Conservation (phyloP, 768 basidiomycete species). For the Hygrophorus russula region DNA sequence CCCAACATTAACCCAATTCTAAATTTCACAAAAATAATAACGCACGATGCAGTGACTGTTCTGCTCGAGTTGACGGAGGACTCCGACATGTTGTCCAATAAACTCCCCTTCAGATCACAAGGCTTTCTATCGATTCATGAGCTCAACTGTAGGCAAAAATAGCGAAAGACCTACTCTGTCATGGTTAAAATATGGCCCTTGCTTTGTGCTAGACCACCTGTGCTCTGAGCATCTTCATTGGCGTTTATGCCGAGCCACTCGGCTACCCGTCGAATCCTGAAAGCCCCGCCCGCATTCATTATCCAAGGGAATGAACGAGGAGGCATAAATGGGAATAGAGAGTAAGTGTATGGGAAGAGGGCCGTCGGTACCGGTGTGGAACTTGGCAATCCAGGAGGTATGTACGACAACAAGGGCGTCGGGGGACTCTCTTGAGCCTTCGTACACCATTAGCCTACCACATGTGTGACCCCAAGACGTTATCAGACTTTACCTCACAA, state of each 20-base stretch:
- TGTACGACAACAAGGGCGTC: slow-evolving; percentile 16
- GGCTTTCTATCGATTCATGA: not conserved
- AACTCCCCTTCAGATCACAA: not conserved
- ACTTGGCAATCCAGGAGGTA: slow-evolving; percentile 17
- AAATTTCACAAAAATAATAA: not conserved
- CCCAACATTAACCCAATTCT: slow-evolving; percentile 5
- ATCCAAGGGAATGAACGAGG: slow-evolving; percentile 39
- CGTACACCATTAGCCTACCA: not conserved
- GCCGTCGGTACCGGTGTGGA: slow-evolving; percentile 15
- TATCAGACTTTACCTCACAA: slow-evolving; percentile 32
- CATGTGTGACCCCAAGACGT: not conserved
- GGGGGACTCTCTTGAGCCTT: slow-evolving; percentile 9
- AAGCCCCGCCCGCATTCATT: slow-evolving; percentile 29
- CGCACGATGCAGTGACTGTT: slow-evolving; percentile 31
- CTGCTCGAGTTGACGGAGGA: slow-evolving; percentile 6
- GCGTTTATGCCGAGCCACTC: slow-evolving; percentile 39
- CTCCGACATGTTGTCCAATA: slow-evolving; percentile 1
- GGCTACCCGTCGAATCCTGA: slow-evolving; percentile 51
- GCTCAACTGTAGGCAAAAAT: not conserved
- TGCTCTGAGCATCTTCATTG: slow-evolving; percentile 22
- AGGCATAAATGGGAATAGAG: slow-evolving; percentile 58
- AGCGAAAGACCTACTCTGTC: slow-evolving; percentile 22
- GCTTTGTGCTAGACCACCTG: slow-evolving; percentile 27
- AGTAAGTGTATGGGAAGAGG: slow-evolving; percentile 32
- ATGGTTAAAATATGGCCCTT: slow-evolving; percentile 21